A percentile compares a stretch with the other conserved stretches of the same genome.
These are phyloP conservation scores for Avicennia marina DNA, from an alignment of 257 asterid species.

Conservation along the genomic window DNA sequence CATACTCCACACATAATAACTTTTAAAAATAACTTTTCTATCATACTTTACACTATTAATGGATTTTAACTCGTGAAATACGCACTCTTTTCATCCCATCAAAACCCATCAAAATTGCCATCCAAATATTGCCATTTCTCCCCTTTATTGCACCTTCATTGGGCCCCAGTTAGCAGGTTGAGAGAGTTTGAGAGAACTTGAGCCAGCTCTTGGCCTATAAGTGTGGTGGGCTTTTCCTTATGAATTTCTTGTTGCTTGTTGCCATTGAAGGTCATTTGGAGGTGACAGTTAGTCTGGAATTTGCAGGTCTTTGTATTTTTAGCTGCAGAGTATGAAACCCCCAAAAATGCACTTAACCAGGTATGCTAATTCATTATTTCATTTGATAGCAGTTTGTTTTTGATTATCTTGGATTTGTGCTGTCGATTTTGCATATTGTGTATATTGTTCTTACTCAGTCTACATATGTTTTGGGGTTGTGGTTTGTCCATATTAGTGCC, in stretches of 20 bases:
- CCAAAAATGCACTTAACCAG: slow-evolving; percentile 83
- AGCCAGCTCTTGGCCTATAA: neutral
- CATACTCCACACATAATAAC: too few species aligned
- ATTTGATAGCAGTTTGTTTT: neutral
- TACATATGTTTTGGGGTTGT: too few species aligned
- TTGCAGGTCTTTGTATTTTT: slow-evolving; percentile 91
- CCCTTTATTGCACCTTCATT: neutral
- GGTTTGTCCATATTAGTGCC: too few species aligned
- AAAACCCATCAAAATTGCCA: too few species aligned
- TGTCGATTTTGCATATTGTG: neutral
- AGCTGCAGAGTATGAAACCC: slow-evolving; percentile 92
- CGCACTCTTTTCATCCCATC: too few species aligned
- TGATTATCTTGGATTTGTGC: too few species aligned
- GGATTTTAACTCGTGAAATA: too few species aligned
- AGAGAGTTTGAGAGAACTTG: neutral
- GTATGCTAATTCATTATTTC: slow-evolving; percentile 24
- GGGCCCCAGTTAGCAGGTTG: neutral
- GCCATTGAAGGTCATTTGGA: slow-evolving; percentile 4
- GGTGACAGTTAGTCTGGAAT: slow-evolving; percentile 1
- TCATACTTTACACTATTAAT: too few species aligned
- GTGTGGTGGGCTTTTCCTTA: neutral
- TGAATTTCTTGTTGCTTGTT: slow-evolving; percentile 8
- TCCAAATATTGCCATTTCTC: too few species aligned
- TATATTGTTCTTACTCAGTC: too few species aligned
- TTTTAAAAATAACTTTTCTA: too few species aligned